phyloP scores from a whole-genome alignment of 768 basidiomycete species.

The Myochromella boudieri region DNA sequence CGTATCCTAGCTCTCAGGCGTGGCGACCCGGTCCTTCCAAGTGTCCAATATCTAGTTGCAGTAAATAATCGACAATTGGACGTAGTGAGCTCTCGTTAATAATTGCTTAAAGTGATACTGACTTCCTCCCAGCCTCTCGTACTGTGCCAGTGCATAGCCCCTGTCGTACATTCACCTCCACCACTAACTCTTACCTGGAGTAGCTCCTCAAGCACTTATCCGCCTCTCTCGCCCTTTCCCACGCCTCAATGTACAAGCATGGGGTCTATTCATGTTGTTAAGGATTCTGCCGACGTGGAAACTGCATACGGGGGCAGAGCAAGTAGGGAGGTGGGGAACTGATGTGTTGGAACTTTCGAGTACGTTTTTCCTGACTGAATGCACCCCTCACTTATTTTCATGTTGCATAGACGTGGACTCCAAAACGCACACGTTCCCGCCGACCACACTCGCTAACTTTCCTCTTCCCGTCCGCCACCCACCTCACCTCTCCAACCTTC shows the following conservation, averaged over 20 bases:
- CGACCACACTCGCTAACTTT: constrained; percentile 67
- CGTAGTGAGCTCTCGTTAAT: no score
- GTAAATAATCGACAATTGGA: no score
- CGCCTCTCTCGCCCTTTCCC: no score
- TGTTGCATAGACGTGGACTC: constrained; percentile 39
- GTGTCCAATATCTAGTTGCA: no score
- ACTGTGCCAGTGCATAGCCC: no score
- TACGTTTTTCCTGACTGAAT: constrained; percentile 9
- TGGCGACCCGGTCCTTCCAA: no score
- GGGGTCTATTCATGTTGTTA: constrained; percentile 69
- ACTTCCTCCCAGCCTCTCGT: no score
- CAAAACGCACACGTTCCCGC: constrained; percentile 58
- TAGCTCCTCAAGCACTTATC: no score
- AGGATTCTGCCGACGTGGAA: constrained; percentile 79
- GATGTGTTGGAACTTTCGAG: constrained; percentile 18
- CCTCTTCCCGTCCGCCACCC: constrained; percentile 60
- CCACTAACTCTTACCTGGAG: no score
- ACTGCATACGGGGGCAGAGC: constrained; percentile 59
- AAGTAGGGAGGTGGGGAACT: constrained; percentile 37
- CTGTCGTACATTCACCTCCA: no score
- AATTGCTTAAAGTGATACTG: no score
- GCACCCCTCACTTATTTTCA: constrained; percentile 37
- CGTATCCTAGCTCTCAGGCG: no score
- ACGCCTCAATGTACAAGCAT: constrained; percentile 86
- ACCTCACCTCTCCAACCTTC: constrained; percentile 68